Base-by-base conservation (phyloP, 495 filamentous ascomycete genomes). In the Trichocladium uniseriatum region DNA sequence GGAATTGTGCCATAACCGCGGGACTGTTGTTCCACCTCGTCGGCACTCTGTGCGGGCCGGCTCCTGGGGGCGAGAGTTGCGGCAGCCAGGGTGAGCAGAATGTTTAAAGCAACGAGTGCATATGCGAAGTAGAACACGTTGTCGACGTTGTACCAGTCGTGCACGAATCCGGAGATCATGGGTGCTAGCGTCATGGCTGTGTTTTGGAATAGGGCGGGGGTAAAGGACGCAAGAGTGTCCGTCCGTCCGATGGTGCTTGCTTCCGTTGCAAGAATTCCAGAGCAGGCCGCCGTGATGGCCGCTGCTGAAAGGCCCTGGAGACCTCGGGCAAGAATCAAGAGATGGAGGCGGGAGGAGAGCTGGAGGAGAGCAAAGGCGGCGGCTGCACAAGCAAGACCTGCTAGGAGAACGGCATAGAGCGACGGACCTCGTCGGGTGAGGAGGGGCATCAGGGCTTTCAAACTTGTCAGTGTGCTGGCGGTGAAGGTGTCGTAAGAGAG, bases 71-170 rank as follows among this genome's bases (percentile, higher is more conserved):
- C 20, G 31, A 44, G 21, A 5, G 16, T 45, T 4, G 41, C 29
- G 3, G 48, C 57, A 19, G 56, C 14, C 0, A 65, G 22, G 3
- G 28, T 22, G 11, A 63, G 36, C 34, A 61, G 4, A 6, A 50
- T 29, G 16, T 35, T 55, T 3, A 55, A 21, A 6, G 27, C 45
- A 10, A 65, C 38, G 7, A 57, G 8, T 16, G 47, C 51, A 24
- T 65, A 63, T 15, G 59, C 62, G 38, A 38, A 40, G 32, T 48
- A 43, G 42, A 65, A 65, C 9, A 65, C 53, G 6, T 51, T 38
- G 8, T 55, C 43, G 5, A 37, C 36, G 21, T 28, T 49, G 8
- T 42, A 36, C n/a, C 35, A 47, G 22, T 51, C 49, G 42, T 61
- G 37, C 24, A 65, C 38, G 29, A 47, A 40, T 5, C 60, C 60